These are phyloP conservation scores for Hanseniaspora hatyaiensis DNA, from an alignment of 805 yeast species.

Conservation along the genomic window DNA sequence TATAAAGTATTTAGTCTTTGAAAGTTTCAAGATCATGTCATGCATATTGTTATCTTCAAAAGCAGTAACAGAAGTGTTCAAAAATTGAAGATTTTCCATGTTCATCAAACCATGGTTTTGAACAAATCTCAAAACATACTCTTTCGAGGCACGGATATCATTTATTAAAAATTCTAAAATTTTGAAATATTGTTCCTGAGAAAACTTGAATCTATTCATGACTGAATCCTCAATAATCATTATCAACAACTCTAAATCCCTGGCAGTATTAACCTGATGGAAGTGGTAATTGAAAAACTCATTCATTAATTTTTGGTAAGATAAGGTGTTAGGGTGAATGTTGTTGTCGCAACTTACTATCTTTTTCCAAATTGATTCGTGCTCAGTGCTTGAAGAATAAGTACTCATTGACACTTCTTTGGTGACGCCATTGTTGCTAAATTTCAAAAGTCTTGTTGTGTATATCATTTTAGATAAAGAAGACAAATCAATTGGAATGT, in stretches of 20 bases:
- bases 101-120: constrained; percentile 28
- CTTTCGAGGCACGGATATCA: constrained; percentile 24
- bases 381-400: neutral
- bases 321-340: constrained; percentile 17
- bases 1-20: constrained; percentile 25
- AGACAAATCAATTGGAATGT: neutral
- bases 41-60: constrained; percentile 23
- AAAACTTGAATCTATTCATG: constrained; percentile 28
- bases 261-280: constrained; percentile 20
- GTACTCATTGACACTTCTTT: neutral
- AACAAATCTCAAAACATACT: constrained; percentile 28
- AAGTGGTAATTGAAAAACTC: constrained; percentile 19
- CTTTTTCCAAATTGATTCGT: neutral
- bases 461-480: constrained; percentile 1
- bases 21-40: constrained; percentile 24
- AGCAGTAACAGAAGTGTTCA: constrained; percentile 23
- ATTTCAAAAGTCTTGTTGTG: neutral
- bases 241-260: constrained; percentile 25
- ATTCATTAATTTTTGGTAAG: constrained; percentile 20
- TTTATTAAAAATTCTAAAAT: constrained; percentile 29
- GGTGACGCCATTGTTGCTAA: neutral
- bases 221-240: constrained; percentile 33
- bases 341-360: neutral
- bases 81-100: constrained; percentile 25
- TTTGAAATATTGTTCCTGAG: constrained; percentile 27